Base-by-base conservation (phyloP, 129 eudicot species). In the Chrysanthemum makinoi region DNA sequence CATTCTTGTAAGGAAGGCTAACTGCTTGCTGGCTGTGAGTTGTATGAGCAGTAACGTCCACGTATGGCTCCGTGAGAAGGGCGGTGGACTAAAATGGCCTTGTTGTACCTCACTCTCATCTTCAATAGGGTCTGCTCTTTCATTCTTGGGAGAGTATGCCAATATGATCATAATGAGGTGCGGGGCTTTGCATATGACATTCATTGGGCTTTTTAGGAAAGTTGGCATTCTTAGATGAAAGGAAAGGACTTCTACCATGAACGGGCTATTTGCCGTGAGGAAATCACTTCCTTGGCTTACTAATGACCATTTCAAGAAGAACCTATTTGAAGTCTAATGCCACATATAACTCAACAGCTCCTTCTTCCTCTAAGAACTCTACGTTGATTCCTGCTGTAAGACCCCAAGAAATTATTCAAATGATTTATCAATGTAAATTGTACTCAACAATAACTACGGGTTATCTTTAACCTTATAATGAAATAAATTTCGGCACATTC, bases 221-320 rank as follows among this genome's bases (percentile, higher is more conserved):
- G 66, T 30, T 15, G 64, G 47, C 66, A 26, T 61, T 28, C 66
- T 61, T 61, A 61, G 48, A 28, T 61, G 47, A 24, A 61, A 61
- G 19, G 47, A 61, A 61, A 61, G 18, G 47, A 61, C 66, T 61
- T 61, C 66, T 11, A 28, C 47, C 66, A 28, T 28, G 66, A 61
- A 61, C 47, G 18, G 66, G 28, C 48, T 61, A 47, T 61, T 61
- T 61, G 47, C 66, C 10, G 28, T 3, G 18, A 0, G 43, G 24
- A 60, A 24, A 60, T 59, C 22, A 49, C 54, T 49, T 49, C 54
- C 54, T 49, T 10, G 54, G 54, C 54, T 10, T 49, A 49, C 13
- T 49, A 49, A 49, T 49, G 54, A 49, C 54, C 54, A 49, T 14
- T 49, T 10, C 54, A 13, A 49, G 14, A 9, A 49, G 54, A 49